Base-by-base conservation (phyloP, 441 rosid genomes). In the Bocquillonia castaneifolia region DNA sequence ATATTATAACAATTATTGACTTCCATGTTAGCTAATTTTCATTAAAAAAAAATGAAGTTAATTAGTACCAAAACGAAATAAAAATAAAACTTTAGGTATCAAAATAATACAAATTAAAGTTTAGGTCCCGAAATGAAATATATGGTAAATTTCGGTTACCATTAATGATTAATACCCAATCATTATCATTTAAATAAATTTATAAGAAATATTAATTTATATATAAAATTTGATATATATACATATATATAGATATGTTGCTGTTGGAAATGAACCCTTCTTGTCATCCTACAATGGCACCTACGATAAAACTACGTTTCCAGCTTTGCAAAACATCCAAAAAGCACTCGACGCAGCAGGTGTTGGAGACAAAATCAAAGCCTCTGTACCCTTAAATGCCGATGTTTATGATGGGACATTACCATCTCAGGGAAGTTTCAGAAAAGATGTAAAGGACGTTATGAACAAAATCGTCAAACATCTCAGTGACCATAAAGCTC, bases 201-300 rank as follows among this genome's bases (percentile, higher is more conserved):
- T n/a, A n/a, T n/a, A n/a, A n/a, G n/a, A n/a, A n/a, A n/a, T n/a
- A n/a, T n/a, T n/a, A n/a, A n/a, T n/a, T n/a, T n/a, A n/a, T n/a
- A 9, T 40, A 13, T 40, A 1, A 2, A 40, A 36, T 36, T 40
- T 2, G 3, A 12, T 40, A 40, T 40, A 34, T 28, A 47, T 34
- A 39, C 2, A 25, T 50, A 7, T 31, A 51, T 54, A 26, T 72
- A 93, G 98, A 64, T 89, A 91, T 7, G 97, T 93, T n/a, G 91
- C 96, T 0, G 96, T 91, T 2, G 97, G 99, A 25, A 93, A 93
- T 44, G 97, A 93, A 60, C 96, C 97, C 2, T 89, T 93, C 75
- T 78, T 93, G 80, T 53, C 69, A 17, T 66, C 86, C 25, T 93
- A 89, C 88, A 83, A 89, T 2, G 88, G 83, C 10, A 57, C 86